Conservation (phyloP, 129 eudicot species). For the Oenanthe sinensis region DNA sequence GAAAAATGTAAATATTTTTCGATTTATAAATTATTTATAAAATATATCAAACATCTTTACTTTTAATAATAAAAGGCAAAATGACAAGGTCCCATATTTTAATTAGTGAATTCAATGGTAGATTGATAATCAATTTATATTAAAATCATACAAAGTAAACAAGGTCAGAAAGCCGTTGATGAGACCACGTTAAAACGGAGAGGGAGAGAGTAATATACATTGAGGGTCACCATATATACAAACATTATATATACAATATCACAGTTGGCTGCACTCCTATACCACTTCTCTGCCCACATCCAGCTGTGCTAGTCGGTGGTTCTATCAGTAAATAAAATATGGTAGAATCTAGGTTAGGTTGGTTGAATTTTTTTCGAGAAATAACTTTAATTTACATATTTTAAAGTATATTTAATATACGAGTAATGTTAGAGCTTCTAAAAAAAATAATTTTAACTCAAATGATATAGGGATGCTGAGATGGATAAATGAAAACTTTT, state of each 20-base stretch:
- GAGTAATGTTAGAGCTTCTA: too few species aligned
- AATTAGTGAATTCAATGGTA: background rate
- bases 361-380: too few species aligned
- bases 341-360: background rate
- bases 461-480: too few species aligned
- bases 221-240: background rate
- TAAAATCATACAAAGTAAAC: background rate
- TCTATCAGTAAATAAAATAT: background rate
- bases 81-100: background rate
- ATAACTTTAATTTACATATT: background rate
- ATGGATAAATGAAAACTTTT: too few species aligned
- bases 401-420: too few species aligned
- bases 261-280: background rate
- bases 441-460: too few species aligned
- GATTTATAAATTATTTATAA: too few species aligned
- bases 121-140: background rate
- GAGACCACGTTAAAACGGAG: constrained; percentile 4
- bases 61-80: background rate
- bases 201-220: background rate
- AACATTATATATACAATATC: background rate
- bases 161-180: constrained; percentile 5
- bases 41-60: too few species aligned
- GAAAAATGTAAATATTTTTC: too few species aligned
- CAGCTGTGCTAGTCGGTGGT: background rate
- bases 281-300: background rate